Percentiles rank a stretch among this genome's conserved stretches.
Evolutionary conservation across 1,139 yeast genomes (phyloP).

Genomic region (Tardiomyces depauwii): DNA sequence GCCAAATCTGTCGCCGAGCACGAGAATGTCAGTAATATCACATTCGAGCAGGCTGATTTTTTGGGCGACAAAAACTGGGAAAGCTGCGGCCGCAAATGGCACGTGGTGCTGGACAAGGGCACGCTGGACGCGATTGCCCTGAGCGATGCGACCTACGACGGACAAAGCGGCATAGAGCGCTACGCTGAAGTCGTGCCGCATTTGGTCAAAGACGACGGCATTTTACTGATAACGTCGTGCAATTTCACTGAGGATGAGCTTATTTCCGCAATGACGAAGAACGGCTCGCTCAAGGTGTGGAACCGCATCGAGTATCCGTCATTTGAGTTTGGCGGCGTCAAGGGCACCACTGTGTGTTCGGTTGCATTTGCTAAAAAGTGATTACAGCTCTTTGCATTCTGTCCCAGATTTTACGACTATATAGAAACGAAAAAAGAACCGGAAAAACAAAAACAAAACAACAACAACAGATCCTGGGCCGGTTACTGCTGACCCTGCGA

Average conservation of each 20-base stretch:
- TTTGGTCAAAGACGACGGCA: constrained; percentile 44
- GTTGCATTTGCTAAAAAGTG: constrained; percentile 44
- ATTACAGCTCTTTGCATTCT: no score
- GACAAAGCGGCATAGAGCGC: constrained; percentile 41
- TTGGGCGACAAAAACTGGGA: constrained; percentile 24
- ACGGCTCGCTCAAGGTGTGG: constrained; percentile 40
- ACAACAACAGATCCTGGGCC: constrained; percentile 1
- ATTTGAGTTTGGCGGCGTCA: constrained; percentile 78
- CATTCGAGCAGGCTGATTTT: constrained; percentile 39
- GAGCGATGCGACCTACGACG: constrained; percentile 43
- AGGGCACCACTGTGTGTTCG: constrained; percentile 81
- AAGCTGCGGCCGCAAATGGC: constrained; percentile 37
- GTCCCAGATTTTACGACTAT: no score
- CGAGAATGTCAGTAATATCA: constrained; percentile 29
- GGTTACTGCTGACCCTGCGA: no score
- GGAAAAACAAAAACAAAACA: no score
- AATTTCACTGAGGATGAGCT: constrained; percentile 82
- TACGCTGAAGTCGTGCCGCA: constrained; percentile 54
- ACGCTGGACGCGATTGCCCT: constrained; percentile 94
- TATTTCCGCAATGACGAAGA: constrained; percentile 38
- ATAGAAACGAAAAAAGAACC: no score
- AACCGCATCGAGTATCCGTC: constrained; percentile 61
- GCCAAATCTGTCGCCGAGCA: constrained; percentile 46
- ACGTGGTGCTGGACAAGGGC: constrained; percentile 74
- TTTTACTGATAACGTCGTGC: constrained; percentile 82